Evolutionary conservation across 305 asterid genomes (phyloP).

Genomic region (Fraxinus latifolia): DNA sequence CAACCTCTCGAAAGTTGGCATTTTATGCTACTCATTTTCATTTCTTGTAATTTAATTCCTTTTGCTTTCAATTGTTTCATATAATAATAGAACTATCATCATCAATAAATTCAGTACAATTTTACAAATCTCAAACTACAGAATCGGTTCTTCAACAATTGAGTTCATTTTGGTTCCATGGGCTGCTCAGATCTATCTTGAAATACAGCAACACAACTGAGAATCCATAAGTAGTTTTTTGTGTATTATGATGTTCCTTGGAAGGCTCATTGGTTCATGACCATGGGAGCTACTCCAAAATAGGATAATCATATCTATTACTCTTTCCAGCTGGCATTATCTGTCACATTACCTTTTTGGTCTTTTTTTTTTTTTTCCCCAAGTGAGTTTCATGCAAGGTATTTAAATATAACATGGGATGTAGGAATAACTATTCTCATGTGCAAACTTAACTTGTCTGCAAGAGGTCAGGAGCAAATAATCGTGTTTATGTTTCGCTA

Average conservation of each 20-base stretch:
- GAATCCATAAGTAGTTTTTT: background rate
- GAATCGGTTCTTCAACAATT: background rate
- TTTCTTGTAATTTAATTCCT: background rate
- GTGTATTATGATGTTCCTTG: background rate
- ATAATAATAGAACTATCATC: background rate
- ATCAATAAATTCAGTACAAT: background rate
- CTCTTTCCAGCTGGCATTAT: background rate
- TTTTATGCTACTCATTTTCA: background rate
- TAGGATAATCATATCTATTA: background rate
- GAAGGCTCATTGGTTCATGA: background rate
- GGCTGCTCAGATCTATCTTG: background rate
- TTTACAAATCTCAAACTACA: background rate
- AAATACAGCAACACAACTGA: background rate
- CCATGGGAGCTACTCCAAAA: background rate
- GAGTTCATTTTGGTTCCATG: background rate
- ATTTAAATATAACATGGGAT: background rate
- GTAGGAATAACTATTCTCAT: background rate
- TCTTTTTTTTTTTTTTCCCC: background rate
- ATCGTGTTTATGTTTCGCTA: background rate
- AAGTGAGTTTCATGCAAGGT: background rate
- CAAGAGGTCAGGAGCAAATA: background rate
- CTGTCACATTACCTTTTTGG: background rate
- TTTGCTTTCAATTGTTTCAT: background rate
- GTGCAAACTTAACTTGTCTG: background rate
- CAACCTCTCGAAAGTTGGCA: background rate